Base-by-base conservation (phyloP, 75 land plant species). In the Pinus tabuliformis region DNA sequence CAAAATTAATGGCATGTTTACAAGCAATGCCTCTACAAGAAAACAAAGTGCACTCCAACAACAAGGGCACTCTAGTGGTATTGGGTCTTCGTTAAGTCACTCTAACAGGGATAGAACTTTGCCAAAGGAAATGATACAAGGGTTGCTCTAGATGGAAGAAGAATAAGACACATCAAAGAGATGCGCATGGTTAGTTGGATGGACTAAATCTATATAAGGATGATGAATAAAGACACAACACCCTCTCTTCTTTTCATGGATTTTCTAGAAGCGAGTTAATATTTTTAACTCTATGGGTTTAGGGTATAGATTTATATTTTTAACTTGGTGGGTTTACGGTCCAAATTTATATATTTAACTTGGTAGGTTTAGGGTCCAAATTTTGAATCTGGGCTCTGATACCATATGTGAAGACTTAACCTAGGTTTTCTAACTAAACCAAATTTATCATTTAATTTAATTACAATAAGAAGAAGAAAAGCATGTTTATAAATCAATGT, bases 181-280 rank as follows among this genome's bases (percentile, higher is more conserved):
- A 9, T 20, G 0, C 42, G 52, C 22, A 68, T 9, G 52, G 71
- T 1, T 52, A 68, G 71, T 68, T 68, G 71, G 71, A 68, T 68
- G 71, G 71, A 68, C 71, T 22, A 68, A 68, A 68, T 68, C 71
- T 68, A 16, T 68, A 18, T 52, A 52, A 39, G 71, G 71, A 68
- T n/a, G n/a, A 42, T 52, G 71, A 36, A 49, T 52, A n/a, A 68
- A 52, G 21, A 68, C 71, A 68, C 71, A 68, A 21, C 71, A 52
- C 9, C 49, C 71, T 26, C 26, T 26, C 26, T 26, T 26, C 0
- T 26, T 26, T 26, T 26, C 26, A 26, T 26, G 26, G 26, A 26
- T 26, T 26, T 26, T 26, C 26, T 26, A 26, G 26, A 26, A 26
- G 26, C 0, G 26, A 0, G 26, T 26, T 26, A 26, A 26, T 26